Percentiles rank a stretch among this genome's conserved stretches.
phyloP scores from a whole-genome alignment of 495 filamentous ascomycete genomes.

The Cairneyella variabilis region DNA sequence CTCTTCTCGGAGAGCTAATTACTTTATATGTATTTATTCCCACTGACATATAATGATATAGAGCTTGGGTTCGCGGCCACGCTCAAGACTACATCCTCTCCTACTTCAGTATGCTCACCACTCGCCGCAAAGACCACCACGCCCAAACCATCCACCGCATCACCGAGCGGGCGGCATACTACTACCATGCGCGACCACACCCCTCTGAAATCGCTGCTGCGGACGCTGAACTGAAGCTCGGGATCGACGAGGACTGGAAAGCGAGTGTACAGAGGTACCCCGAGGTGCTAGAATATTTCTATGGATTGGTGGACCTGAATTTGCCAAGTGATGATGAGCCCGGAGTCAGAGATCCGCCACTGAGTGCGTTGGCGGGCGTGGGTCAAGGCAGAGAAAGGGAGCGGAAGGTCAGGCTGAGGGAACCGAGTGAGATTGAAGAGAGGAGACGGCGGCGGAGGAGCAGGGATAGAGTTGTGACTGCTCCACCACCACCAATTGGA shows the following conservation, averaged over 20 bases:
- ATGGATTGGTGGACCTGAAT: conserved; percentile 55
- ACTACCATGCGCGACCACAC: conserved; percentile 49
- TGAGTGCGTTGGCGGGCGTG: conserved; percentile 42
- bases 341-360: conserved; percentile 50
- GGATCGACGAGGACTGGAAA: conserved; percentile 73
- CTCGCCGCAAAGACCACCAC: conserved; percentile 56
- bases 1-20: neutral
- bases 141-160: conserved; percentile 52
- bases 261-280: conserved; percentile 65
- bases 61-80: conserved; percentile 61
- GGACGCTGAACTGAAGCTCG: conserved; percentile 57
- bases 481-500: conserved; percentile 11
- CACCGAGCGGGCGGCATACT: conserved; percentile 53
- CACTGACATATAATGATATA: conserved; percentile 23
- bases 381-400: conserved; percentile 9
- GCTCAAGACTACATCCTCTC: conserved; percentile 67
- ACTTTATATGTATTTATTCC: conserved; percentile 12
- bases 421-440: conserved; percentile 10
- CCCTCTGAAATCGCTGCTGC: conserved; percentile 55
- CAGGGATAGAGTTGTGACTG: conserved; percentile 5
- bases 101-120: conserved; percentile 58
- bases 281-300: conserved; percentile 71
- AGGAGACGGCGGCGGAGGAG: conserved; percentile 15
- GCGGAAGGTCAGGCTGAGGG: conserved; percentile 21
- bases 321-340: conserved; percentile 52